Percentiles rank a stretch among this genome's conserved stretches.
Conservation (phyloP, 352 stramenopile species). For the Phytopythium cucurbitacearum region DNA sequence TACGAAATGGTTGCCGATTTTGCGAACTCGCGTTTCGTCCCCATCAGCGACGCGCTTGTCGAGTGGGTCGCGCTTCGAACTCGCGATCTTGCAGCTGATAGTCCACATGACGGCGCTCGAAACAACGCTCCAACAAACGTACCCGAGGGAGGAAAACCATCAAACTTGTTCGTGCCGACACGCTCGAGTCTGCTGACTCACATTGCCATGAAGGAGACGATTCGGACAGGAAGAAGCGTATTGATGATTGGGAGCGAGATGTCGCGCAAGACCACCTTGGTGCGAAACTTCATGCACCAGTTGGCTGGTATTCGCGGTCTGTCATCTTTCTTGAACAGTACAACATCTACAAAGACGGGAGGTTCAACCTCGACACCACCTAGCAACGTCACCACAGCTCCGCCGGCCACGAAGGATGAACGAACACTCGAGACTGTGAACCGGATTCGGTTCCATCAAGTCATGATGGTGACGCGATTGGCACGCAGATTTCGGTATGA, state of each 20-base stretch:
- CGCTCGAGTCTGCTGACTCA: slow-evolving; percentile 36
- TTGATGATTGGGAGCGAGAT: slow-evolving; percentile 28
- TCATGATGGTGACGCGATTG: slow-evolving; percentile 34
- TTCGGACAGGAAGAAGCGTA: slow-evolving; percentile 29
- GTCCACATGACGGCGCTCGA: no score
- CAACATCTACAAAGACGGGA: no score
- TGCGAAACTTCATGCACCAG: slow-evolving; percentile 34
- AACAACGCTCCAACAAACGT: no score
- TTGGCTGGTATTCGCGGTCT: slow-evolving; percentile 2
- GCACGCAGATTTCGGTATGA: slow-evolving; percentile 21
- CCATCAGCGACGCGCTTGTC: slow-evolving; percentile 2
- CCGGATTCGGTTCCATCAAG: slow-evolving; percentile 38
- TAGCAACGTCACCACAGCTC: no score
- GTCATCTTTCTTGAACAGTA: no score
- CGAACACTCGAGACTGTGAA: slow-evolving; percentile 31
- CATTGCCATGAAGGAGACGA: slow-evolving; percentile 26
- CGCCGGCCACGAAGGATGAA: slow-evolving; percentile 5
- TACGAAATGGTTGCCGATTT: slow-evolving; percentile 39
- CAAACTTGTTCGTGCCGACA: slow-evolving; percentile 37
- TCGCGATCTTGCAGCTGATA: neutral
- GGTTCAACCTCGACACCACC: no score
- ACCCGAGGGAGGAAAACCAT: neutral
- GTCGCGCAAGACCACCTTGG: slow-evolving; percentile 26
- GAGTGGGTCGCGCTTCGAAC: neutral
- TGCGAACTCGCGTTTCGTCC: slow-evolving; percentile 20